These are phyloP conservation scores for Venturia nashicola DNA, from an alignment of 2,329 filamentous ascomycete genomes.

Conservation along the genomic window DNA sequence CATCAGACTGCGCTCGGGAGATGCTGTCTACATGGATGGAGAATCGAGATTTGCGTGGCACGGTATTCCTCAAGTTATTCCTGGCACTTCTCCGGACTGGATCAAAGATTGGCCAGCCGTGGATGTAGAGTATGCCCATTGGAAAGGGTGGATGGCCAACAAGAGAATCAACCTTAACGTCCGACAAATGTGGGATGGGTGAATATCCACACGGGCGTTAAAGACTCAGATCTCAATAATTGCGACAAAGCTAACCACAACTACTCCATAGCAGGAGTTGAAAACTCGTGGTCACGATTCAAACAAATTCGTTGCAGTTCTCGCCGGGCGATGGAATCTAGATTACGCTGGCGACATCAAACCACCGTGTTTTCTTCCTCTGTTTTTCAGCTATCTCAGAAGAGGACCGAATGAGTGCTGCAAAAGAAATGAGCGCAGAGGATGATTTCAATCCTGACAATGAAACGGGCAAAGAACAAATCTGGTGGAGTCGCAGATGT, in stretches of 20 bases:
- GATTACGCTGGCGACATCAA: neutral
- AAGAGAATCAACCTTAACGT: slow-evolving; percentile 92
- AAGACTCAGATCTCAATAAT: neutral
- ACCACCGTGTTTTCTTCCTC: neutral
- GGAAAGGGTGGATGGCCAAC: slow-evolving; percentile 76
- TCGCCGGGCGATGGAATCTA: neutral
- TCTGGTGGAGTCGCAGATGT: neutral
- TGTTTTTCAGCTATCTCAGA: neutral
- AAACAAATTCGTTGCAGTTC: neutral
- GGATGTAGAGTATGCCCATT: slow-evolving; percentile 46
- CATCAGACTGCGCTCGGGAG: slow-evolving; percentile 66
- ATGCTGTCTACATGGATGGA: slow-evolving; percentile 81
- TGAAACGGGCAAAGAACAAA: neutral
- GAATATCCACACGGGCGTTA: neutral
- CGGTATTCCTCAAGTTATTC: slow-evolving; percentile 77
- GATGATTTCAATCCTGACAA: neutral
- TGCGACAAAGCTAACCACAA: neutral
- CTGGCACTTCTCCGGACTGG: slow-evolving; percentile 64
- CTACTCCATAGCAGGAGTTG: neutral
- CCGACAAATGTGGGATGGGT: slow-evolving; percentile 62
- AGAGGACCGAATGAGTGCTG: neutral
- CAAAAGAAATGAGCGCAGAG: no score
- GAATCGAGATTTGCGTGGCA: slow-evolving; percentile 85
- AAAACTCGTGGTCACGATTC: neutral
- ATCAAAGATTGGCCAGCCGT: slow-evolving; percentile 60